Conservation (phyloP, 2,329 filamentous ascomycete genomes). For the Stemphylium lycopersici region DNA sequence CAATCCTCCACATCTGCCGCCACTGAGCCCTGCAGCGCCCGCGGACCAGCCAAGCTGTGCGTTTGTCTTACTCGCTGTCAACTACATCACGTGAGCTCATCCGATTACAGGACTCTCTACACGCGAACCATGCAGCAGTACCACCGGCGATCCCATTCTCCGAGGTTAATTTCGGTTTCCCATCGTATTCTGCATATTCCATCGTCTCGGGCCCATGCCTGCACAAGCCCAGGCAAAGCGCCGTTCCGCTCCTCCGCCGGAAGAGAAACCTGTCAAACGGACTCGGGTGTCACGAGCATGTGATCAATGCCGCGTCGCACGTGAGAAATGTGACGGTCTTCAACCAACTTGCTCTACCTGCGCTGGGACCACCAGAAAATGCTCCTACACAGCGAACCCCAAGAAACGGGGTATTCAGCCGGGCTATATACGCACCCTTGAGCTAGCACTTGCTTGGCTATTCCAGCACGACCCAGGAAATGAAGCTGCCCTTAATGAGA, state of each 20-base stretch:
- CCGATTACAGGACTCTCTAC: slow-evolving; percentile 1
- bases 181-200: neutral
- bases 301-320: slow-evolving; percentile 69
- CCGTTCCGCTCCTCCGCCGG: slow-evolving; percentile 23
- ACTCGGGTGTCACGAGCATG: slow-evolving; percentile 72
- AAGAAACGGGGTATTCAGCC: slow-evolving; percentile 81
- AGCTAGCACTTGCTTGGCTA: slow-evolving; percentile 70
- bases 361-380: slow-evolving; percentile 65
- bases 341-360: slow-evolving; percentile 73
- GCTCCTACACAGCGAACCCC: slow-evolving; percentile 73
- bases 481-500: slow-evolving; percentile 62
- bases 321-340: slow-evolving; percentile 75
- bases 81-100: slow-evolving; percentile 4
- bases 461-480: slow-evolving; percentile 66
- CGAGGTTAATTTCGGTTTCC: slow-evolving; percentile 5
- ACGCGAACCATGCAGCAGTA: slow-evolving; percentile 5
- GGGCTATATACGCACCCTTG: slow-evolving; percentile 78
- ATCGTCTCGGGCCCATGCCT: slow-evolving; percentile 29
- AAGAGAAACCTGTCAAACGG: slow-evolving; percentile 52
- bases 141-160: slow-evolving; percentile 2
- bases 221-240: slow-evolving; percentile 34
- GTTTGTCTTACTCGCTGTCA: slow-evolving; percentile 1
- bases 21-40: slow-evolving; percentile 5
- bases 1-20: neutral
- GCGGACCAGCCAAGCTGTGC: slow-evolving; percentile 6